Evolutionary conservation across 78 protist genomes (phyloP).

Genomic region (Andalucia godoyi): DNA sequence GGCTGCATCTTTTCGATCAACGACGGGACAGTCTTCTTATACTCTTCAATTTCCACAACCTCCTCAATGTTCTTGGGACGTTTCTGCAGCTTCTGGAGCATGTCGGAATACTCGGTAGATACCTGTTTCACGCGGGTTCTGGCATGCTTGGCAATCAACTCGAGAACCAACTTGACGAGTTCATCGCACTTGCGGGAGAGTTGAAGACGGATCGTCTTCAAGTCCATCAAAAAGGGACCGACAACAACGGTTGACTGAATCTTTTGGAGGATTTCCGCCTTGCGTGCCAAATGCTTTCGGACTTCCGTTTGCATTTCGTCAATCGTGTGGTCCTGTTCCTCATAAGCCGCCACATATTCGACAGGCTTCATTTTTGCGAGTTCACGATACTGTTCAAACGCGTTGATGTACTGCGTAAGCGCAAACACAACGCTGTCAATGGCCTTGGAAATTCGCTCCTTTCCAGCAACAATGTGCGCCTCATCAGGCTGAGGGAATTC

Average conservation of each 20-base stretch:
- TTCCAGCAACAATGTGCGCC: neutral
- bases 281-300: neutral
- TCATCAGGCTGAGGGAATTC: neutral
- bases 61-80: constrained; percentile 18
- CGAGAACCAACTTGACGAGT: constrained; percentile 12
- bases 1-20: neutral
- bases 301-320: constrained; percentile 6
- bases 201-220: neutral
- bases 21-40: constrained; percentile 6
- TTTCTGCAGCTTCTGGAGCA: neutral
- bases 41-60: constrained; percentile 23
- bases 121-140: too few relatives aligned
- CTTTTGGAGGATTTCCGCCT: neutral
- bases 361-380: neutral
- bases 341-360: neutral
- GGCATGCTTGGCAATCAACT: neutral
- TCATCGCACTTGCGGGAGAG: constrained; percentile 12
- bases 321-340: neutral
- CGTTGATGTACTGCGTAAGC: constrained; percentile 3
- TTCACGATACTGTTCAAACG: neutral
- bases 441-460: neutral
- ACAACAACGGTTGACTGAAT: constrained; percentile 11
- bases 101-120: neutral
- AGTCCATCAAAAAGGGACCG: constrained; percentile 34
- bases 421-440: neutral